Base-by-base conservation (phyloP, 257 asterid genomes). In the Anisodus acutangulus region DNA sequence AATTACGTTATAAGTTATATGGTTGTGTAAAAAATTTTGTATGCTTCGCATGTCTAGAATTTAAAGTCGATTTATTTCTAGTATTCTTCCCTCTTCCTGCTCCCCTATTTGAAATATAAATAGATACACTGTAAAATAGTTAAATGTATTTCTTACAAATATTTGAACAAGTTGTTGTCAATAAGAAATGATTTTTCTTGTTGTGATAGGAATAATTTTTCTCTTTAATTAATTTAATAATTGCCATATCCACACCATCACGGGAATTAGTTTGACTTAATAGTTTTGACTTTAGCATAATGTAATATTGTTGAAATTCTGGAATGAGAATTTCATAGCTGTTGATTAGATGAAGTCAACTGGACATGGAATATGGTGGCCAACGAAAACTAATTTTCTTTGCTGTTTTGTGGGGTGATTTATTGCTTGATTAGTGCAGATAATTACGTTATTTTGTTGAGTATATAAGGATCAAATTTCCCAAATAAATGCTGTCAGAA, bases 351-450 rank as follows among this genome's bases (percentile, higher is more conserved):
- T 31, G 8, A 66, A 66, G 76, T 37, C 76, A 68, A 37, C 3
- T 59, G 26, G 8, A 59, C 67, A 60, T 60, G 35, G 67, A 60
- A 2, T n/a, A 60, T 7, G 35, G 67, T n/a, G 35, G 67, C 67
- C 31, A n/a, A n/a, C 11, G n/a, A 2, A 37, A 49, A 12, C 13
- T 74, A 6, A 12, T 3, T 51, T 51, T 76, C 9, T 13, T 76
- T 26, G 81, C 6, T 12, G 45, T 26, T 51, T 76, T 76, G 13
- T 51, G 26, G 15, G 26, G 15, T 13, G 26, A 68, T 68, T 68
- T 1, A 51, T 76, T 76, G 81, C 81, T 76, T 76, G 64, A 76
- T 76, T 76, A 12, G 47, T 76, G 81, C 81, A 76, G 9, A 26
- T 26, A 76, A 51, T 76, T 51, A 53, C 64, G 47, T 76, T 51